phyloP scores from a whole-genome alignment of 495 filamentous ascomycete genomes.

The Penicillium bovifimosum region DNA sequence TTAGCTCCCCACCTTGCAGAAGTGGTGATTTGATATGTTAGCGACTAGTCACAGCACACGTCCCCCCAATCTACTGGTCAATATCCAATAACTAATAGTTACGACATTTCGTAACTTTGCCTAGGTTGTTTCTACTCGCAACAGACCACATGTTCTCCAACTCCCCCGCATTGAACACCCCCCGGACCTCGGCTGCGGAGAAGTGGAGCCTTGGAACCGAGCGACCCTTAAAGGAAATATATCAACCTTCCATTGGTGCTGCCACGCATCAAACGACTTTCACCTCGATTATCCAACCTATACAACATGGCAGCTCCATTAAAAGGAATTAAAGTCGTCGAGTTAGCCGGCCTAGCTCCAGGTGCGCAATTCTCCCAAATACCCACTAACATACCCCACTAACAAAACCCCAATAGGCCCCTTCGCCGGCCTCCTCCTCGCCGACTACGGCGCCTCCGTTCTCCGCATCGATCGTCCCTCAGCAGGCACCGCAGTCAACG shows the following conservation, averaged over 20 bases:
- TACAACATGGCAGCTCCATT: conserved; percentile 36
- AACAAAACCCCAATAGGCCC: conserved; percentile 51
- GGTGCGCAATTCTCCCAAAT: conserved; percentile 43
- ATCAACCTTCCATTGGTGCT: conserved; percentile 2
- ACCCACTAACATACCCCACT: neutral
- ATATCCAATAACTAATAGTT: too few relatives aligned
- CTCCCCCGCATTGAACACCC: conserved; percentile 25
- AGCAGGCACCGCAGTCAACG: conserved; percentile 18
- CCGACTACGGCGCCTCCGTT: conserved; percentile 82
- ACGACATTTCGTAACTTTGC: too few relatives aligned
- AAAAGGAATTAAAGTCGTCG: conserved; percentile 71
- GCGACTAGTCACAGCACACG: too few relatives aligned
- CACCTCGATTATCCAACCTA: neutral
- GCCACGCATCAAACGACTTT: neutral
- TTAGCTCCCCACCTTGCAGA: too few relatives aligned
- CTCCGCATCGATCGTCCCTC: conserved; percentile 76
- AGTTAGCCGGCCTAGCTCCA: conserved; percentile 85
- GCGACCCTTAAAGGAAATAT: neutral
- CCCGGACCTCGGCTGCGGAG: conserved; percentile 34
- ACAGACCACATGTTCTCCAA: neutral
- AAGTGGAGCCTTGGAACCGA: conserved; percentile 8
- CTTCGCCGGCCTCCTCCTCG: conserved; percentile 81
- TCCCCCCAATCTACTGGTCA: too few relatives aligned
- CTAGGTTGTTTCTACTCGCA: too few relatives aligned
- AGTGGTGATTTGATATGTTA: too few relatives aligned